phyloP scores from a whole-genome alignment of 2,329 filamentous ascomycete genomes.

The Akanthomyces lecanii region DNA sequence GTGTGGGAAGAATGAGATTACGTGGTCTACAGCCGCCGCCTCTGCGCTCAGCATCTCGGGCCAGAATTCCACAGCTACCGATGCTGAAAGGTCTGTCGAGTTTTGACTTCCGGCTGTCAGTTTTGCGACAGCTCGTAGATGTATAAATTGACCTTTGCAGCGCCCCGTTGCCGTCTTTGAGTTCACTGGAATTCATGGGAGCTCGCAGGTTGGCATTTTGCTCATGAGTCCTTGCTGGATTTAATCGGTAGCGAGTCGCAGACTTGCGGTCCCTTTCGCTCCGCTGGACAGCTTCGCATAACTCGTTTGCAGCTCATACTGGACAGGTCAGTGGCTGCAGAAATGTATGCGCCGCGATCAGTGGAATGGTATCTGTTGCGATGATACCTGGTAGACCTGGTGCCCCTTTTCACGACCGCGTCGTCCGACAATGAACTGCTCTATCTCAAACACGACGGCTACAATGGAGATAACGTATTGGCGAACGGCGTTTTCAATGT shows the following conservation, averaged over 20 bases:
- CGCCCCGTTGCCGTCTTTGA: slow-evolving; percentile 34
- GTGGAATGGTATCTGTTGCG: slow-evolving; percentile 39
- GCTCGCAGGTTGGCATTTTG: slow-evolving; percentile 31
- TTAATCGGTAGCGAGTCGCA: slow-evolving; percentile 27
- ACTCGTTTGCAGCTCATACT: slow-evolving; percentile 32
- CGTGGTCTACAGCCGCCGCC: slow-evolving; percentile 35
- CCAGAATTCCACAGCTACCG: neutral
- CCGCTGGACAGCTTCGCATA: slow-evolving; percentile 31
- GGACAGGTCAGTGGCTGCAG: slow-evolving; percentile 32
- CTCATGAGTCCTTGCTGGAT: slow-evolving; percentile 35
- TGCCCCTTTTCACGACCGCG: slow-evolving; percentile 25
- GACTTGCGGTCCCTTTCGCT: slow-evolving; percentile 32
- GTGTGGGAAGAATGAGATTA: slow-evolving; percentile 35
- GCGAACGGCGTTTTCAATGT: neutral
- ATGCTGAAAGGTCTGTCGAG: too few species aligned
- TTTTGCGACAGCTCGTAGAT: slow-evolving; percentile 36
- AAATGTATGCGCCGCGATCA: slow-evolving; percentile 32
- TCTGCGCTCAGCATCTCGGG: slow-evolving; percentile 32
- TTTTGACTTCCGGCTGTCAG: neutral
- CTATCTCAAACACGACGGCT: slow-evolving; percentile 43
- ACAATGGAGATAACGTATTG: slow-evolving; percentile 8
- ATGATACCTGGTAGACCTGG: slow-evolving; percentile 37
- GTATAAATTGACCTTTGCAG: slow-evolving; percentile 34
- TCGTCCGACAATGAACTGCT: slow-evolving; percentile 29
- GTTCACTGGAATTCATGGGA: slow-evolving; percentile 30